These are phyloP conservation scores for Lecanoromycetidae sp. DNA, from an alignment of 2,329 filamentous ascomycete genomes.

Conservation along the genomic window DNA sequence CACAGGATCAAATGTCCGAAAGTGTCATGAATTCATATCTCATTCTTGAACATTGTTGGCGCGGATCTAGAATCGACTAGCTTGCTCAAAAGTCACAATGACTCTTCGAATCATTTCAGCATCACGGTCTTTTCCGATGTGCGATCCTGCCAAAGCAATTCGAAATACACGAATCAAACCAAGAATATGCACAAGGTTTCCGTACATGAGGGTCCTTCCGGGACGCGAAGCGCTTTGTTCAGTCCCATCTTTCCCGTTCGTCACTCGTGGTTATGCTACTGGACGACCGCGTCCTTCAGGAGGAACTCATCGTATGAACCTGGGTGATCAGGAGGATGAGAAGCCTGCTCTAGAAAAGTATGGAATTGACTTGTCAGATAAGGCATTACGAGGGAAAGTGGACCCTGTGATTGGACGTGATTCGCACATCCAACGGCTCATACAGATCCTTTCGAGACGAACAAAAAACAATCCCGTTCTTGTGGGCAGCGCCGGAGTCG, in stretches of 20 bases:
- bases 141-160: neutral
- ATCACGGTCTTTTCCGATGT: neutral
- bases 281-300: constrained; percentile 71
- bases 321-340: constrained; percentile 55
- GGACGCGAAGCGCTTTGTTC: too few relatives aligned
- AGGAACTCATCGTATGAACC: constrained; percentile 86
- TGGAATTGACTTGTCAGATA: constrained; percentile 77
- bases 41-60: neutral
- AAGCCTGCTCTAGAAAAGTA: constrained; percentile 85
- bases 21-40: neutral
- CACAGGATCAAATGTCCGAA: too few relatives aligned
- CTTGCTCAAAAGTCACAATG: neutral
- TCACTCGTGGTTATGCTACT: constrained; percentile 38
- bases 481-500: constrained; percentile 77
- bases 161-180: neutral
- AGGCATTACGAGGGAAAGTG: constrained; percentile 75
- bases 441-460: constrained; percentile 80
- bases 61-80: neutral
- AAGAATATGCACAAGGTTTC: too few relatives aligned
- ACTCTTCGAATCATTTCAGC: neutral
- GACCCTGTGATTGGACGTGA: constrained; percentile 94
- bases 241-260: neutral
- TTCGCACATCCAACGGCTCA: constrained; percentile 68
- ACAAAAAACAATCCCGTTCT: constrained; percentile 95
- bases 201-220: too few relatives aligned